Base-by-base conservation (phyloP, 2,329 filamentous ascomycete genomes). In the Aspergillus niger region DNA sequence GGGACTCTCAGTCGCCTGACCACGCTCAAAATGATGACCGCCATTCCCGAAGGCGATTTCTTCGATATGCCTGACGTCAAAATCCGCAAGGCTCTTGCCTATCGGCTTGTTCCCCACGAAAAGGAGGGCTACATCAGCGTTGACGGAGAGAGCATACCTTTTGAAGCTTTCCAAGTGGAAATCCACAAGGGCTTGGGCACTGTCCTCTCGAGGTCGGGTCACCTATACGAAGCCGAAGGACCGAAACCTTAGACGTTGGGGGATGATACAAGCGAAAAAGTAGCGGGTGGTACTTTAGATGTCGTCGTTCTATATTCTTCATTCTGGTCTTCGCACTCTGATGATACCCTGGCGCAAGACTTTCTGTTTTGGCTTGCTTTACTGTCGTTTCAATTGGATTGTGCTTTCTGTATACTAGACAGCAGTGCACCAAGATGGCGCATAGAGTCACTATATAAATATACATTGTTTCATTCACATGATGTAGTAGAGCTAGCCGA, bases 81-180 rank as follows among this genome's bases (percentile, higher is more conserved):
- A 30, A 94, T 97, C 75, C 86, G 88, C 69, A 99, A 99, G 75
- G 84, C 97, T 3, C 84, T 85, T n/a, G 95, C 89, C 0, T 97
- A 95, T 73, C 85, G 95, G 44, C 89, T 99, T 64, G 88, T 89
- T 3, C 95, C 95, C 0, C 87, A 86, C 56, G 79, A 89, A 63
- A 80, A 85, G 41, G 84, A 88, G 63, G 94, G 94, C 1, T 95
- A 91, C 74, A 96, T 99, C 73, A 96, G 92, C 74, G 92, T 99
- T 65, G 95, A 98, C 71, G 95, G 95, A 39, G 95, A 99, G 78
- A 84, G 85, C 57, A 83, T 96, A 2, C 90, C 92, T 0, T 98
- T 96, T 73, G 89, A 89, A 68, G 90, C 91, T 0, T 96, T 97
- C 73, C 95, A 99, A 79, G 91, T 89, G 2, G 95, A 99, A 77